Evolutionary conservation across 2,329 filamentous ascomycete species (phyloP).

Genomic region (Rosellinia necatrix): DNA sequence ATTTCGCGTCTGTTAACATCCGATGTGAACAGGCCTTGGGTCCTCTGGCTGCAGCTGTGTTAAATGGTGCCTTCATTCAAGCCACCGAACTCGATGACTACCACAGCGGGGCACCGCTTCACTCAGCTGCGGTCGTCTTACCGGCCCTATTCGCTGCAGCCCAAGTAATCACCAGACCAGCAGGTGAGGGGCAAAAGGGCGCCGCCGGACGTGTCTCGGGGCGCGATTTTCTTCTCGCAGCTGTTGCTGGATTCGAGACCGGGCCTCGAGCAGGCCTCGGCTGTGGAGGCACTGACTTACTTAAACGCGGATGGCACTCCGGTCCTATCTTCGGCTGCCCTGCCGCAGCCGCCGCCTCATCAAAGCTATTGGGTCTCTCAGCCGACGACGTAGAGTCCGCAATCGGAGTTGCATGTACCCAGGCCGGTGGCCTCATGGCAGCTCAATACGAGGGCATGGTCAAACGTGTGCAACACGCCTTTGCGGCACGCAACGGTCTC

Average conservation of each 20-base stretch:
- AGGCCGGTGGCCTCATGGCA: slow-evolving; percentile 47
- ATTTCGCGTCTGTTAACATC: neutral
- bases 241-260: slow-evolving; percentile 46
- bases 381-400: slow-evolving; percentile 41
- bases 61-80: slow-evolving; percentile 51
- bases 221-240: slow-evolving; percentile 40
- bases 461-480: slow-evolving; percentile 53
- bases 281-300: slow-evolving; percentile 45
- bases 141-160: slow-evolving; percentile 44
- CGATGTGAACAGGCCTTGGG: slow-evolving; percentile 13
- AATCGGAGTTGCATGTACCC: slow-evolving; percentile 47
- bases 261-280: slow-evolving; percentile 39
- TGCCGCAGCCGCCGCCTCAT: slow-evolving; percentile 38
- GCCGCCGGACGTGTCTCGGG: slow-evolving; percentile 34
- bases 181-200: neutral
- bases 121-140: slow-evolving; percentile 31
- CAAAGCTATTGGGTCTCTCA: slow-evolving; percentile 41
- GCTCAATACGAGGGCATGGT: slow-evolving; percentile 49
- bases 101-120: slow-evolving; percentile 44
- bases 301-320: slow-evolving; percentile 47
- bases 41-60: slow-evolving; percentile 45
- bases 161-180: slow-evolving; percentile 10
- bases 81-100: slow-evolving; percentile 51
- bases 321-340: slow-evolving; percentile 47
- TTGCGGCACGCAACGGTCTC: slow-evolving; percentile 49